phyloP scores from a whole-genome alignment of 768 basidiomycete genomes.

The Mycena capillaripes region DNA sequence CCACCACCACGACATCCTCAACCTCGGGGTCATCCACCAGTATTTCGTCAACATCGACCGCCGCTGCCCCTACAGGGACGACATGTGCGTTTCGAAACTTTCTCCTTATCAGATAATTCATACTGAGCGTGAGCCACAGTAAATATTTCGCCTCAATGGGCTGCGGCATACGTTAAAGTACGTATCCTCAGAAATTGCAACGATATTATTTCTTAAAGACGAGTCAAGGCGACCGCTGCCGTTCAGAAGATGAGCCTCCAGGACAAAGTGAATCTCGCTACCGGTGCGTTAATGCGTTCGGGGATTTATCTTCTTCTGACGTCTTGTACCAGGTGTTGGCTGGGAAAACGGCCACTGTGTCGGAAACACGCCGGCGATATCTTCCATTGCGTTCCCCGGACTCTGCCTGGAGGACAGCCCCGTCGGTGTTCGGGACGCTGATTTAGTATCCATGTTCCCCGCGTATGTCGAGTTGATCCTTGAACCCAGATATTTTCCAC shows the following conservation, averaged over 20 bases:
- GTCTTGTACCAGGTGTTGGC: conserved; percentile 49
- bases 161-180: conserved; percentile 67
- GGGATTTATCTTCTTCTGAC: conserved; percentile 14
- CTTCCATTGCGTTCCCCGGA: conserved; percentile 63
- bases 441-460: conserved; percentile 64
- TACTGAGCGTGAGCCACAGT: conserved; percentile 39
- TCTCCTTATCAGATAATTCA: not conserved
- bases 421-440: conserved; percentile 63
- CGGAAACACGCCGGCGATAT: conserved; percentile 64
- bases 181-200: not conserved
- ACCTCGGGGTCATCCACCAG: conserved; percentile 4
- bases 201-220: not conserved
- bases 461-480: conserved; percentile 49
- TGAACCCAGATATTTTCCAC: not conserved
- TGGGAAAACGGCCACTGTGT: conserved; percentile 63
- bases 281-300: conserved; percentile 43
- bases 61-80: conserved; percentile 38
- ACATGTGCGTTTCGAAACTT: conserved; percentile 35
- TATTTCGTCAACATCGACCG: conserved; percentile 39
- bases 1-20: not conserved
- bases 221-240: conserved; percentile 59
- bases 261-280: conserved; percentile 71
- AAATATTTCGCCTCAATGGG: conserved; percentile 66
- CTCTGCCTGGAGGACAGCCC: conserved; percentile 67
- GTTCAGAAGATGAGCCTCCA: conserved; percentile 65